Conservation (phyloP, 208 protist genomes). For the Leishmania aethiopica region DNA sequence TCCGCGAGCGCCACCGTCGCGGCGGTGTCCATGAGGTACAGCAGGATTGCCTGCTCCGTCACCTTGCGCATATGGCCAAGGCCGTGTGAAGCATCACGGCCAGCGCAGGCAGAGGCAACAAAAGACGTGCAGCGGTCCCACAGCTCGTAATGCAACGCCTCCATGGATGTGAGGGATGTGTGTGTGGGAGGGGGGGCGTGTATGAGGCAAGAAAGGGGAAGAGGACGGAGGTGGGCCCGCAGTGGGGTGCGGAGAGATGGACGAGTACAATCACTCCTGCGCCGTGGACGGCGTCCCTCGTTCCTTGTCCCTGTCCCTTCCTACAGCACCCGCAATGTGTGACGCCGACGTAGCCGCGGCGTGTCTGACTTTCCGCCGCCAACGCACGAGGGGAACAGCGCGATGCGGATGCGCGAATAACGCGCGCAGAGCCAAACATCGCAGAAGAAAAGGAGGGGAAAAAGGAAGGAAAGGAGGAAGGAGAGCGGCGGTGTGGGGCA, state of each 20-base stretch:
- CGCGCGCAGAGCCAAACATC: not conserved
- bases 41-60: conserved; percentile 63
- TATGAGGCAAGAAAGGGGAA: not conserved
- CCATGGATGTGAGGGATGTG: conserved; percentile 37
- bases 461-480: not conserved
- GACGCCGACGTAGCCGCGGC: not conserved
- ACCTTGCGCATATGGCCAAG: conserved; percentile 80
- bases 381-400: not conserved
- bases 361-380: not conserved
- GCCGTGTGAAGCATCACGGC: conserved; percentile 75
- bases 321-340: not conserved
- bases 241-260: not conserved
- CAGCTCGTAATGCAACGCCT: conserved; percentile 50
- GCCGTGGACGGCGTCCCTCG: not conserved
- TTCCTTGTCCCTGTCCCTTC: not conserved
- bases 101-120: conserved; percentile 56
- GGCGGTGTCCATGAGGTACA: conserved; percentile 53
- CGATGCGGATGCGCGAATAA: not conserved
- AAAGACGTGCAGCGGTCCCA: conserved; percentile 72
- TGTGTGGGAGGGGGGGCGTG: too few relatives aligned
- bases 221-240: not conserved
- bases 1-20: not conserved
- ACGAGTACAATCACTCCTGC: not conserved
- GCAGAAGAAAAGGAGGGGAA: not conserved
- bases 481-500: not conserved